Base-by-base conservation (phyloP, 345 rosid species). In the Citrus sp. region DNA sequence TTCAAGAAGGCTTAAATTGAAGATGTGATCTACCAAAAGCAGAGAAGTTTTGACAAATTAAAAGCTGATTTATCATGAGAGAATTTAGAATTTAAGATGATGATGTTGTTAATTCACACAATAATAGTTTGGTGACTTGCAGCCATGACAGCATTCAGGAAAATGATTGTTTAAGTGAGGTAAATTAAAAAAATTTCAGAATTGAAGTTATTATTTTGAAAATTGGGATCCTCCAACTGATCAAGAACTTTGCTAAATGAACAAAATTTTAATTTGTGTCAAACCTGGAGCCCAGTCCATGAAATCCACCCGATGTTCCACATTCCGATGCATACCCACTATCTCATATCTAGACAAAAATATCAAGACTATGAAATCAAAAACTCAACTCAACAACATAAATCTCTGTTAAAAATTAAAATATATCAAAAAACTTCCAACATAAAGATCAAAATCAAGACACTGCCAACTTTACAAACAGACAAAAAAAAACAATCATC, bases 221-320 rank as follows among this genome's bases (percentile, higher is more conserved):
- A 71, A 28, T 28, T 16, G 34, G 34, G 37, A 27, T 49, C 7
- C 25, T 51, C 70, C 66, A 64, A 6, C 42, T 58, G 61, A 65
- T 70, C 69, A 73, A 75, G 64, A 75, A 22, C 14, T 66, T 21
- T n/a, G 66, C 46, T 1, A 21, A 27, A 27, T 10, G 2, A 63
- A 65, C 55, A 42, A 63, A 71, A 18, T 51, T 62, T 28, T 27
- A 28, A 76, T 73, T 32, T 13, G 75, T 67, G 77, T 34, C 86
- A 83, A 81, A 95, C 98, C 98, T 91, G 99, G 98, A 83, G 94
- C 99, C 98, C 99, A 93, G 46, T 95, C 98, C 96, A 95, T 87
- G 79, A 86, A 91, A 77, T 95, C 99, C 76, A 88, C 91, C 35
- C 99, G 89, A 82, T 95, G 99, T 81, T 95, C 97, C 81, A 87